These are phyloP conservation scores for Metarhizium humberi DNA, from an alignment of 2,329 filamentous ascomycete genomes.

Conservation along the genomic window DNA sequence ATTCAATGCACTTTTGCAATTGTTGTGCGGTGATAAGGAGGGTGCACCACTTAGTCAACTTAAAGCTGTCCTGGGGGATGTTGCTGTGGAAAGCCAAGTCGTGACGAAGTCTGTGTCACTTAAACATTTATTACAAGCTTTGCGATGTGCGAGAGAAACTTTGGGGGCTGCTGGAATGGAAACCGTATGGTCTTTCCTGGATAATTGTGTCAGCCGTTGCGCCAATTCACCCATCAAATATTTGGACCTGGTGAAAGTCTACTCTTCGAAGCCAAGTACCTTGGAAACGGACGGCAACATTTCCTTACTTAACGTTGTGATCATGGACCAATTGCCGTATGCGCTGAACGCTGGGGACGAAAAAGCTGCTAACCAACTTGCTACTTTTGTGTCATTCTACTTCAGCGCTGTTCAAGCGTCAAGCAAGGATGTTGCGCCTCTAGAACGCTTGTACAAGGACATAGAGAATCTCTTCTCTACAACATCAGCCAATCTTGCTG, in stretches of 20 bases:
- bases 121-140: conserved; percentile 32
- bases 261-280: conserved; percentile 18
- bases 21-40: conserved; percentile 21
- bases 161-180: conserved; percentile 20
- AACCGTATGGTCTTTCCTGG: conserved; percentile 60
- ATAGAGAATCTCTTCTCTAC: conserved; percentile 20
- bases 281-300: conserved; percentile 11
- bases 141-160: conserved; percentile 15
- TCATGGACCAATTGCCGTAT: conserved; percentile 74
- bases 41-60: conserved; percentile 33
- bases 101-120: conserved; percentile 43
- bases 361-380: conserved; percentile 35
- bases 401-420: conserved; percentile 40
- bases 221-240: conserved; percentile 74
- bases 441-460: conserved; percentile 15
- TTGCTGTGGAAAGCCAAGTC: conserved; percentile 59
- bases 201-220: conserved; percentile 73
- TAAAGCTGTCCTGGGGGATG: conserved; percentile 45
- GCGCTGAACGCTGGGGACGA: conserved; percentile 41
- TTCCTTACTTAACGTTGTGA: conserved; percentile 58
- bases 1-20: conserved; percentile 59
- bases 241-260: conserved; percentile 57
- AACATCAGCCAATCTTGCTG: conserved; percentile 12
- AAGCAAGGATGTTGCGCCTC: background rate
- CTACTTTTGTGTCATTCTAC: conserved; percentile 48